phyloP scores from a whole-genome alignment of 345 rosid genomes.

The Theobroma cacao region DNA sequence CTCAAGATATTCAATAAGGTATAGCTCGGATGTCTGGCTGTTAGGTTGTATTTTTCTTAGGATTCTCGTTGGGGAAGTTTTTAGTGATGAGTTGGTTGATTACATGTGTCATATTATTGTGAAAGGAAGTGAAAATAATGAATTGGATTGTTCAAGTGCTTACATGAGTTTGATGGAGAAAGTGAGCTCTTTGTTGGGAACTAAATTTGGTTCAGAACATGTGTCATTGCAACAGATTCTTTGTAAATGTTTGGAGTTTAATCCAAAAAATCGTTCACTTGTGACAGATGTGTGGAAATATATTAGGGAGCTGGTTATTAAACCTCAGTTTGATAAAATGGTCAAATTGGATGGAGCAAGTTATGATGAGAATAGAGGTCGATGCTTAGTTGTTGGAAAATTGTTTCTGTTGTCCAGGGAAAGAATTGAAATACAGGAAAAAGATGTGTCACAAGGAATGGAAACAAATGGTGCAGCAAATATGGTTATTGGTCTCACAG shows the following conservation, averaged over 20 bases:
- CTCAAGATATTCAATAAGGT: conserved; percentile 28
- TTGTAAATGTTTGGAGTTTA: conserved; percentile 53
- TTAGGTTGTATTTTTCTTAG: conserved; percentile 57
- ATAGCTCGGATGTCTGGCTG: conserved; percentile 72
- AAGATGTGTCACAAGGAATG: conserved; percentile 21
- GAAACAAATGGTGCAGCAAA: conserved; percentile 29
- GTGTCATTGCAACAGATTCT: conserved; percentile 40
- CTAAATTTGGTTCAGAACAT: conserved; percentile 35
- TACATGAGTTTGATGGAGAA: conserved; percentile 42
- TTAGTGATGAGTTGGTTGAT: conserved; percentile 38
- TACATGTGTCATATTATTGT: conserved; percentile 22
- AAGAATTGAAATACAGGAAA: conserved; percentile 22
- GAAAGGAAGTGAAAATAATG: conserved; percentile 26
- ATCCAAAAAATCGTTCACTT: conserved; percentile 55
- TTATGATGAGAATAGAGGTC: conserved; percentile 28
- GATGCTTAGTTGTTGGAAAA: conserved; percentile 57
- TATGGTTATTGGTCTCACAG: conserved; percentile 37
- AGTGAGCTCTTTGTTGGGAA: conserved; percentile 29
- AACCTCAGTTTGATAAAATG: conserved; percentile 30
- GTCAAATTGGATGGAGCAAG: conserved; percentile 21
- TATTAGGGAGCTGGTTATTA: conserved; percentile 51
- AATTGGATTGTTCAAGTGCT: conserved; percentile 28
- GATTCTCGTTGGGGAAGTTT: conserved; percentile 50
- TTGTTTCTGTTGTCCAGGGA: conserved; percentile 30
- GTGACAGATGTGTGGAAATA: conserved; percentile 61